Conservation (phyloP, 2,329 filamentous ascomycete genomes). For the Xylaria sp. region DNA sequence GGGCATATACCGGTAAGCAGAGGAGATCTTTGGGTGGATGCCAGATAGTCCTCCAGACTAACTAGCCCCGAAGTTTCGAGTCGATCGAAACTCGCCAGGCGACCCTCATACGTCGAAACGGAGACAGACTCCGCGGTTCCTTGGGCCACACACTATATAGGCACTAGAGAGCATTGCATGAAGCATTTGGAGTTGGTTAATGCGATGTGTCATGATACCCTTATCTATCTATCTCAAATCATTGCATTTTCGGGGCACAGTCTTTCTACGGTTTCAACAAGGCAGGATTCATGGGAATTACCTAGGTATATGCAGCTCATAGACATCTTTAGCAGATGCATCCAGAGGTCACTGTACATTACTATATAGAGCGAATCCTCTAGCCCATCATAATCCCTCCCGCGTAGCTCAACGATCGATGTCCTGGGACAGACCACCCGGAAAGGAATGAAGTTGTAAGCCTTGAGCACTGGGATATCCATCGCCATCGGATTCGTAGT, state of each 20-base stretch:
- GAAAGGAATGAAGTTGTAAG: too few relatives aligned
- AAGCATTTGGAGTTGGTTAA: constrained; percentile 16
- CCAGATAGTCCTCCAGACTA: neutral
- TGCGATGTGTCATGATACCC: constrained; percentile 22
- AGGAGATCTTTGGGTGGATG: neutral
- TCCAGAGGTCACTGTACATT: constrained; percentile 10
- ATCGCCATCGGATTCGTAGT: neutral
- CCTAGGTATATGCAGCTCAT: neutral
- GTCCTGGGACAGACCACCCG: too few relatives aligned
- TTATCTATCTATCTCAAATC: neutral
- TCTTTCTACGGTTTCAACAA: constrained; percentile 2
- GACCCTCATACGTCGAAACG: neutral
- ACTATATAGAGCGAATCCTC: constrained; percentile 1
- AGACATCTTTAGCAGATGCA: too few relatives aligned
- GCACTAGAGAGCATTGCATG: constrained; percentile 10
- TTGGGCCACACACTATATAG: constrained; percentile 2
- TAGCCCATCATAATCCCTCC: neutral
- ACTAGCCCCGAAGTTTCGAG: neutral
- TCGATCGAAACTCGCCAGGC: neutral
- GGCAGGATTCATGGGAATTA: constrained; percentile 1
- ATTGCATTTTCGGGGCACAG: neutral
- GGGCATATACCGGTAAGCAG: constrained; percentile 4
- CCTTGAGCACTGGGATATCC: too few relatives aligned
- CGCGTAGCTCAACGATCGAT: neutral
- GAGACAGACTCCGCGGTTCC: neutral